Evolutionary conservation across 2,329 filamentous ascomycete species (phyloP), one percentile per base, ranked within the genome.

Genomic region (Sclerotinia borealis): DNA sequence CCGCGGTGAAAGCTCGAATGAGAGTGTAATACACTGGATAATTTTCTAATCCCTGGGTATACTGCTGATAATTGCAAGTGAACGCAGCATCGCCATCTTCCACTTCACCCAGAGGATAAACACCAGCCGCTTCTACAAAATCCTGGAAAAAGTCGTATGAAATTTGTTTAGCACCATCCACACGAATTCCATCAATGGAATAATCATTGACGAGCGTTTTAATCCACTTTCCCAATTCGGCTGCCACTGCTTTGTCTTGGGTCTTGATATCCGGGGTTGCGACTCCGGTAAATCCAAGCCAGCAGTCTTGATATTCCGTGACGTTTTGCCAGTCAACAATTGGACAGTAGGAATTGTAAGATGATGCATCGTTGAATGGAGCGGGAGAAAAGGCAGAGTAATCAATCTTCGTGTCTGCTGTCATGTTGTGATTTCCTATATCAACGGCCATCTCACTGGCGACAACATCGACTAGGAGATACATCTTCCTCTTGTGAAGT

Each of bases 51-150:
- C 67, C 65, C 49, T 62, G 59, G n/a, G 66, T 64, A 10, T 61
- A 63, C 15, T 67, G 55, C 37, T 67, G 64, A 34, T 68, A 68
- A 13, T 55, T 50, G 48, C 67, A 68, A 31, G 31, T 77, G 77
- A 77, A 86, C 78, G 73, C 66, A 0, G 81, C 77, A 66, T 81
- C 75, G 36, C 83, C 83, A 43, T 83, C 76, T 48, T 79, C 80
- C 3, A 87, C 84, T 69, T 88, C 85, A 5, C 85, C 85, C n/a
- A 86, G 77, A 4, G 79, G 77, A 72, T 84, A 88, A 2, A 86
- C 81, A 4, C 83, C 84, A 0, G 83, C 77, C 0, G 81, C 80
- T 2, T 75, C 66, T 25, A 79, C 76, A 67, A 87, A 88, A 0
- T 68, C 73, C 0, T 81, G 74, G 78, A 84, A 86, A 73, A 86